These are phyloP conservation scores for Stachybotrys elegans DNA, from an alignment of 2,329 filamentous ascomycete species.

Conservation along the genomic window DNA sequence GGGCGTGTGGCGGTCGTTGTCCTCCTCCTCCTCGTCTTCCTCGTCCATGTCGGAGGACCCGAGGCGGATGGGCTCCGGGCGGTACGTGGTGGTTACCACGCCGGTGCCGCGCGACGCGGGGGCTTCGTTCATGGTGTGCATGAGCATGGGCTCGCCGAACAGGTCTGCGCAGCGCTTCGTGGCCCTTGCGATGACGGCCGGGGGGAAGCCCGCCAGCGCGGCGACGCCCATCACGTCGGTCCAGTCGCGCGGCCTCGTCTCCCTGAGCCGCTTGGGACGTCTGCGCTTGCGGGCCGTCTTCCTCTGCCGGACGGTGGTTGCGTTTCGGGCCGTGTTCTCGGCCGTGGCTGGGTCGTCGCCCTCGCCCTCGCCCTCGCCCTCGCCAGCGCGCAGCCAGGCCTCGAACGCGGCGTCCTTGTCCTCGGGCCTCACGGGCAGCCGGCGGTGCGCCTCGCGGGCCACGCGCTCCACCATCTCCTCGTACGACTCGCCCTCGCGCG, in stretches of 20 bases:
- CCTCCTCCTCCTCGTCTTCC: constrained; percentile 17
- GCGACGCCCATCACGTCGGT: constrained; percentile 78
- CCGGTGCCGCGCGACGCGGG: constrained; percentile 16
- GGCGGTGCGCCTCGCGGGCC: constrained; percentile 35
- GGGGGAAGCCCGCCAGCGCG: constrained; percentile 65
- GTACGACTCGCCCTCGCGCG: constrained; percentile 38
- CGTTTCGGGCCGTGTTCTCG: constrained; percentile 10
- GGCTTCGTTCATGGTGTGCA: constrained; percentile 48
- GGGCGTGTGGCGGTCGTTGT: constrained; percentile 21
- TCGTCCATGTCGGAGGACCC: constrained; percentile 15
- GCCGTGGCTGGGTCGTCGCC: constrained; percentile 11
- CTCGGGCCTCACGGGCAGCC: constrained; percentile 17
- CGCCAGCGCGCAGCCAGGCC: constrained; percentile 25
- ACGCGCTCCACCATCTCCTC: constrained; percentile 41
- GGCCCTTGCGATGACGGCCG: constrained; percentile 60
- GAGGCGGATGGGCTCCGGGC: constrained; percentile 20
- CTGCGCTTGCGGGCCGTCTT: constrained; percentile 9
- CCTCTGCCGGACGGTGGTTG: constrained; percentile 12
- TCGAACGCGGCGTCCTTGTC: constrained; percentile 27
- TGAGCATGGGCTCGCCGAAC: constrained; percentile 67
- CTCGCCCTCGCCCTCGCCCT: constrained; percentile 17
- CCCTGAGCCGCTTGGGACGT: constrained; percentile 17
- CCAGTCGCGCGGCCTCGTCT: constrained; percentile 66
- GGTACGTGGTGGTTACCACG: constrained; percentile 22
- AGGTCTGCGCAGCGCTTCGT: constrained; percentile 69